Evolutionary conservation across 2,329 filamentous ascomycete genomes (phyloP), one percentile per base, ranked within the genome.

Genomic region (Xylariaceae sp.): DNA sequence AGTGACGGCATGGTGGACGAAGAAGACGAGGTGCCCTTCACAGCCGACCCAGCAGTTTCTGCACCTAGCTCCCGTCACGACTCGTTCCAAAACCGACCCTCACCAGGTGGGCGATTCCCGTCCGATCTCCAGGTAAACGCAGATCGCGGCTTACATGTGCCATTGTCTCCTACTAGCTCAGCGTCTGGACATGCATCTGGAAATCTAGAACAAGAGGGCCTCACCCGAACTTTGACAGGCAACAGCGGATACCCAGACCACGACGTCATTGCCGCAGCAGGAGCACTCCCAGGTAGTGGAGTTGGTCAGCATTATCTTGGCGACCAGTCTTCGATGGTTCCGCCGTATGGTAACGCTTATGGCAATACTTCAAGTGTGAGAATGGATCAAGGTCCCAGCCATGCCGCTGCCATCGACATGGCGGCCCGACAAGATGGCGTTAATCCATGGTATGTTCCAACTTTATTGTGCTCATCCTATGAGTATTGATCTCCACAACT

Each of bases 81-180:
- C 51, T 66, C 68, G 47, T 67, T 71, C 59, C 75, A 80, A 62
- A 80, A 80, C 70, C 85, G 90, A 70, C 88, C 89, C 67, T 83
- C 89, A 80, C 85, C 90, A 84, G 92, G 91, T 85, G 92, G 92
- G 77, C 85, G 91, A 71, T 99, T 99, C 75, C 92, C 92, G 73
- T 95, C 89, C 73, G 91, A 96, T 76, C 76, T 97, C 62, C 84
- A 90, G 75, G 81, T 95, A 68, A 87, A 90, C 70, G 75, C 78
- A 55, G 73, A 82, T 67, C 85, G 89, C 75, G 85, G 87, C 77
- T 84, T 90, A 83, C 86, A 90, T 72, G 84, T 82, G 66, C 82
- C 87, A 66, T 76, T 85, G 66, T 90, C 88, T 65, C 87, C 87
- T 53, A 89, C 87, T 77, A 95, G 89, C 76, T 83, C 85, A 70